A percentile compares a stretch with the other conserved stretches of the same genome.
These are phyloP conservation scores for Apiotrichum montevideense DNA, from an alignment of 1,284 basidiomycete genomes.

Conservation along the genomic window DNA sequence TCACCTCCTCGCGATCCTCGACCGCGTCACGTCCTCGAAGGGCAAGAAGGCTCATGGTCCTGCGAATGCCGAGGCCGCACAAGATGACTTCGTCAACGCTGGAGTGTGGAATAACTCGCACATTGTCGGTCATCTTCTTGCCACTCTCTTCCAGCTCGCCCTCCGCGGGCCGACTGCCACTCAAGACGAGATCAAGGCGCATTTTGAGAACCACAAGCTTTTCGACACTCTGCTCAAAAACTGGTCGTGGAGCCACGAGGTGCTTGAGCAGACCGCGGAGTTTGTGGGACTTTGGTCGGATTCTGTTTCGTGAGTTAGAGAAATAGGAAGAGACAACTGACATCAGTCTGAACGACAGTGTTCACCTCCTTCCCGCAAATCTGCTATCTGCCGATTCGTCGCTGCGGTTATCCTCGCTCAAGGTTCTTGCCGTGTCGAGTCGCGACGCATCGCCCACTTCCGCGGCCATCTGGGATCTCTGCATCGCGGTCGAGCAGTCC, in stretches of 20 bases:
- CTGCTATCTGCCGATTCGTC: constrained; percentile 49
- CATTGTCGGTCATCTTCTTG: constrained; percentile 22
- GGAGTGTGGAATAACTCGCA: constrained; percentile 37
- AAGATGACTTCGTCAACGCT: constrained; percentile 18
- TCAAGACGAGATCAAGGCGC: constrained; percentile 16
- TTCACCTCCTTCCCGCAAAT: constrained; percentile 29
- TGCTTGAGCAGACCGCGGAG: constrained; percentile 54
- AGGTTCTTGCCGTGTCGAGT: constrained; percentile 32
- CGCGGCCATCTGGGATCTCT: constrained; percentile 53
- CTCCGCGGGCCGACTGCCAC: constrained; percentile 42
- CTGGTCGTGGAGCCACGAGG: constrained; percentile 58
- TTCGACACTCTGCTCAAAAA: constrained; percentile 48
- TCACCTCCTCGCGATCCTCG: constrained; percentile 12
- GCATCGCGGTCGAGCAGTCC: constrained; percentile 66
- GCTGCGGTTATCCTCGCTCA: constrained; percentile 43
- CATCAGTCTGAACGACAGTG: neutral
- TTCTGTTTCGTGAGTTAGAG: constrained; percentile 27
- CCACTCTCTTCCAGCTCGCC: constrained; percentile 27
- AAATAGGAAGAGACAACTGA: neutral
- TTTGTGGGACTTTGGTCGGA: constrained; percentile 49
- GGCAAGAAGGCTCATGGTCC: neutral
- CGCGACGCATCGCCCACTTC: constrained; percentile 15
- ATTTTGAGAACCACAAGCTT: constrained; percentile 42
- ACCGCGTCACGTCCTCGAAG: constrained; percentile 1
- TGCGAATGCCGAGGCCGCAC: neutral